Base-by-base conservation (phyloP, 441 rosid species). In the Gossypium aridum region DNA sequence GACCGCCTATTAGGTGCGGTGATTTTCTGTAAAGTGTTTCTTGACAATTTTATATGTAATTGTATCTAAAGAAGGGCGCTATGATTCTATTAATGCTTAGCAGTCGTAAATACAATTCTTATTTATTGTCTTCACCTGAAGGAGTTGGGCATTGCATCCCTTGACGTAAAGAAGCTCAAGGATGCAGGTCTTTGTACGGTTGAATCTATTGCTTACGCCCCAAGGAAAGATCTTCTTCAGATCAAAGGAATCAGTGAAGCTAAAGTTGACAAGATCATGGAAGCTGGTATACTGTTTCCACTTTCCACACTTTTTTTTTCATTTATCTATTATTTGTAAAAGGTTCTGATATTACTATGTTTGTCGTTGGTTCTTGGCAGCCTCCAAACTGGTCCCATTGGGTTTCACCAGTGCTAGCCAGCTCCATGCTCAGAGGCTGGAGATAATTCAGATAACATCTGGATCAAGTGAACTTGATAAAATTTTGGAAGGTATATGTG, bases 151-250 rank as follows among this genome's bases (percentile, higher is more conserved):
- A 91, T 95, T 2, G 99, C 98, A 77, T 79, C 98, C 28, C 79
- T 93, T 14, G 98, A 95, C 47, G 74, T 92, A 34, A 95, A 95
- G 86, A 95, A 95, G 87, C 97, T 95, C 73, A 93, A 88, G 78
- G 98, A 92, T 83, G 94, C 93, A 4, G 99, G 98, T 72, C 90
- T 95, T 59, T 95, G 98, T 67, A 95, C 96, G 7, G 96, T 95
- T 43, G 98, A 92, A 83, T 86, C 96, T 79, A 93, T 95, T 81
- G 97, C 88, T 49, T 95, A 86, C 72, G 86, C 96, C 70, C 97
- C 98, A 0, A 87, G 99, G 81, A 95, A 95, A 86, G 98, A 95
- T 83, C 99, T 95, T 71, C 86, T 95, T 81, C 97, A 91, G 99
- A 64, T 95, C 60, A 95, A 95, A 82, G 99, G 98, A 81, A 93